phyloP scores from a whole-genome alignment of 2,329 filamentous ascomycete genomes.

The Fusarium pilosicola region DNA sequence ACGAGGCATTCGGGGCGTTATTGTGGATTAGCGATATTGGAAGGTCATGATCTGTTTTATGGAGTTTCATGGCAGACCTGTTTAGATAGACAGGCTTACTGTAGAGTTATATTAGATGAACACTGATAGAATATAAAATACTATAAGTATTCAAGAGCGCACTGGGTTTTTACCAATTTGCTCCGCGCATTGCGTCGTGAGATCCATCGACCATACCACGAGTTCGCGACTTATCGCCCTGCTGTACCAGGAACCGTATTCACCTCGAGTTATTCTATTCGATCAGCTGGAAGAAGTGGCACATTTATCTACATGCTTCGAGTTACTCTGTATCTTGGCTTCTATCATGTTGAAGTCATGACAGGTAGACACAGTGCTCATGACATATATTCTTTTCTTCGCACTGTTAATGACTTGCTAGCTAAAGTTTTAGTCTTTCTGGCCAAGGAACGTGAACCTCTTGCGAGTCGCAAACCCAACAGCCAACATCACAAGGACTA shows the following conservation, averaged over 20 bases:
- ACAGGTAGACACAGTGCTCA: neutral
- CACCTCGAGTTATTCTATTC: neutral
- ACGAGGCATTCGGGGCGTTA: constrained; percentile 22
- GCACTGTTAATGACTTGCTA: constrained; percentile 2
- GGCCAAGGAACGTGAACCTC: neutral
- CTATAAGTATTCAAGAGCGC: neutral
- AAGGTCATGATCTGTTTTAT: constrained; percentile 1
- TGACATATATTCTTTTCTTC: rapidly evolving
- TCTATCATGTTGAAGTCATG: neutral
- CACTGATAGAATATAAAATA: neutral
- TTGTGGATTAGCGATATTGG: constrained; percentile 12
- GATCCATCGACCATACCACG: neutral
- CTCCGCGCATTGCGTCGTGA: neutral
- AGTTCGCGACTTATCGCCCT: neutral
- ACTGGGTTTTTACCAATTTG: neutral
- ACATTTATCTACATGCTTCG: neutral
- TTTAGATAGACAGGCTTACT: neutral
- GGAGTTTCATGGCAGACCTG: constrained; percentile 7
- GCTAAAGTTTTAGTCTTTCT: neutral
- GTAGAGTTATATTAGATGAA: neutral
- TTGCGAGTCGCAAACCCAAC: neutral
- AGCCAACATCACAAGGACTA: neutral
- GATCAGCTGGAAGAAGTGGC: neutral
- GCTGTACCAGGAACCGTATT: too few species aligned
- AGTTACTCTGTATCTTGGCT: neutral